Percentiles rank a stretch among this genome's conserved stretches.
Conservation (phyloP, 1,284 basidiomycete genomes). For the Ganoderma lingzhi region DNA sequence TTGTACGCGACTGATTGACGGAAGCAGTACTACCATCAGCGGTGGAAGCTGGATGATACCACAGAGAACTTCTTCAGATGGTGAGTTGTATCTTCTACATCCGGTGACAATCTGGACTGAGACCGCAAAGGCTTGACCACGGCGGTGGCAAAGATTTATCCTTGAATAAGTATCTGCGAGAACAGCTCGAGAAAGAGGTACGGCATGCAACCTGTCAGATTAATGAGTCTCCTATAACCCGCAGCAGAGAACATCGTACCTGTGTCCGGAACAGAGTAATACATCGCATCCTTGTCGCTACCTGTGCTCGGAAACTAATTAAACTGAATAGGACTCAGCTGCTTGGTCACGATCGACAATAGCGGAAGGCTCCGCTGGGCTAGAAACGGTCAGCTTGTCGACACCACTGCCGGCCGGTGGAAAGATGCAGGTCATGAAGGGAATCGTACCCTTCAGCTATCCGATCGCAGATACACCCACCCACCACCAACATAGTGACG, state of each 20-base stretch:
- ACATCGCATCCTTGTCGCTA: not conserved
- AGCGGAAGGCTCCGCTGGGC: constrained; percentile 80
- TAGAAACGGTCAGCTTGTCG: constrained; percentile 67
- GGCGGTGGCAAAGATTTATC: constrained; percentile 74
- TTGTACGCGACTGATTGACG: constrained; percentile 14
- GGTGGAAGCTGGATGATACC: constrained; percentile 71
- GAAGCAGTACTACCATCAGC: constrained; percentile 64
- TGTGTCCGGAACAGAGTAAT: constrained; percentile 72
- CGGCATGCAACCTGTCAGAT: not conserved
- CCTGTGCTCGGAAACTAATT: not conserved
- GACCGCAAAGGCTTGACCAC: constrained; percentile 67
- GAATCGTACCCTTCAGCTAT: constrained; percentile 58
- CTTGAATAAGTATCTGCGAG: constrained; percentile 70
- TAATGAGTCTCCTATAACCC: not conserved
- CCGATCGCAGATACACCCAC: constrained; percentile 32
- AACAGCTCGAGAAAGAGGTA: constrained; percentile 74
- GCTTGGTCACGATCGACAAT: constrained; percentile 68
- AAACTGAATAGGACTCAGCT: constrained; percentile 61
- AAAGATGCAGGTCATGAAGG: constrained; percentile 66
- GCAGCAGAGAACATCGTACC: constrained; percentile 56
- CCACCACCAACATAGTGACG: constrained; percentile 36
- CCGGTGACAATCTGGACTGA: constrained; percentile 2
- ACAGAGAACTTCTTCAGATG: constrained; percentile 79
- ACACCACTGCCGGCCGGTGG: constrained; percentile 70
- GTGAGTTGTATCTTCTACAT: constrained; percentile 40